These are phyloP conservation scores for Cudoniella acicularis DNA, from an alignment of 495 filamentous ascomycete genomes.

Conservation along the genomic window DNA sequence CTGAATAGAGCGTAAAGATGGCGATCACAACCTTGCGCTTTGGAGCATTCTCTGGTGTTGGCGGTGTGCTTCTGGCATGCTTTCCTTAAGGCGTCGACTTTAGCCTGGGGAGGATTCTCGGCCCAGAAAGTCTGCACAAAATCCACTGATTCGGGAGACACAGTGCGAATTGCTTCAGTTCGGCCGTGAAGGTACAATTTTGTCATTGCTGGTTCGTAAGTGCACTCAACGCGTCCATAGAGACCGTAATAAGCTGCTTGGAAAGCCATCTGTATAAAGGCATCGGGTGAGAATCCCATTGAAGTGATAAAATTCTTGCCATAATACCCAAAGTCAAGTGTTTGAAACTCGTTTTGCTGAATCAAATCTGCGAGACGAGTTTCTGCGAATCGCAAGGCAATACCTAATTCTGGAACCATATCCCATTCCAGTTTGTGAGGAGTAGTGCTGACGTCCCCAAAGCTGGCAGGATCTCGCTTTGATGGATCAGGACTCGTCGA, in stretches of 20 bases:
- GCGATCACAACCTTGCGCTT: slow-evolving; percentile 87
- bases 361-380: slow-evolving; percentile 92
- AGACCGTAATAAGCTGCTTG: slow-evolving; percentile 98
- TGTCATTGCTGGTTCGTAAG: slow-evolving; percentile 98
- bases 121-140: slow-evolving; percentile 96
- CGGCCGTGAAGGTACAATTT: slow-evolving; percentile 90
- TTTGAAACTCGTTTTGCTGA: slow-evolving; percentile 93
- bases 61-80: slow-evolving; percentile 79
- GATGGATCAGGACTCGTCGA: slow-evolving; percentile 87
- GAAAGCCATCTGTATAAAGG: slow-evolving; percentile 98
- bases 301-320: slow-evolving; percentile 98
- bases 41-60: slow-evolving; percentile 82
- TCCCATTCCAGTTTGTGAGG: slow-evolving; percentile 98
- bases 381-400: slow-evolving; percentile 91
- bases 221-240: slow-evolving; percentile 89
- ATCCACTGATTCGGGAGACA: slow-evolving; percentile 73
- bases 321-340: slow-evolving; percentile 82
- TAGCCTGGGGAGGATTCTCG: slow-evolving; percentile 74
- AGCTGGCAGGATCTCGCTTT: slow-evolving; percentile 89
- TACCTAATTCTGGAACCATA: slow-evolving; percentile 87
- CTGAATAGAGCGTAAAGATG: slow-evolving; percentile 94
- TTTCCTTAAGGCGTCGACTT: slow-evolving; percentile 78
- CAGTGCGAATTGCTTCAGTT: slow-evolving; percentile 88
- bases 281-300: slow-evolving; percentile 94
- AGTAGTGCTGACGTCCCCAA: slow-evolving; percentile 91